Evolutionary conservation across 1,284 basidiomycete species (phyloP).

Genomic region (Cutaneotrichosporon dermatis): DNA sequence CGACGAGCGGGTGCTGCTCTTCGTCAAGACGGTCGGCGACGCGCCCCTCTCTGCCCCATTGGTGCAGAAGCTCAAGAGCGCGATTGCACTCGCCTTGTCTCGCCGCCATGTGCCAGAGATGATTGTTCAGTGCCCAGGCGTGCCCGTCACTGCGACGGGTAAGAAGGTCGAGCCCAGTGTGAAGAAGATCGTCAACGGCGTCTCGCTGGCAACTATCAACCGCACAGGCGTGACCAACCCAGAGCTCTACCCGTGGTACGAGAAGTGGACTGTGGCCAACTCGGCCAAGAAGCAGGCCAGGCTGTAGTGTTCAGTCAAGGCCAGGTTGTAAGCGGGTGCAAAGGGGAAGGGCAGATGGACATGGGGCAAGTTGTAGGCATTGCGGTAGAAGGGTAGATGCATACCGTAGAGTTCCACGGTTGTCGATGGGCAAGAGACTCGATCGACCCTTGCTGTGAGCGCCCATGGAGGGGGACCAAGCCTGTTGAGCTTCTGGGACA

Average conservation of each 20-base stretch:
- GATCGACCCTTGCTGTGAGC: no score
- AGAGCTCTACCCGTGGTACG: conserved; percentile 16
- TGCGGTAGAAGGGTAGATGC: no score
- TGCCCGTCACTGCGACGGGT: conserved; percentile 17
- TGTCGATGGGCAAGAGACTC: no score
- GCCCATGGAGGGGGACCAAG: no score
- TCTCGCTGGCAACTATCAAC: conserved; percentile 15
- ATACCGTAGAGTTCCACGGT: no score
- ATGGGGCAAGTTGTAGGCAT: no score
- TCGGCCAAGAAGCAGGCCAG: conserved; percentile 2
- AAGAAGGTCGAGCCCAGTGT: conserved; percentile 22
- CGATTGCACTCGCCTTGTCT: conserved; percentile 28
- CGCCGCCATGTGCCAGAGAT: conserved; percentile 37
- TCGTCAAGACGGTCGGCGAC: conserved; percentile 32
- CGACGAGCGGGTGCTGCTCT: conserved; percentile 39
- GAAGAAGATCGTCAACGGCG: conserved; percentile 23
- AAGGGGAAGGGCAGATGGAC: no score
- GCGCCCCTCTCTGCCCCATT: conserved; percentile 16
- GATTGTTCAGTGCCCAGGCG: conserved; percentile 27
- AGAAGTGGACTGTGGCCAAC: conserved; percentile 13
- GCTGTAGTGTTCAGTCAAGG: neutral
- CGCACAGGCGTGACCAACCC: conserved; percentile 17
- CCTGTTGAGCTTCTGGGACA: no score
- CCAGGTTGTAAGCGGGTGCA: neutral
- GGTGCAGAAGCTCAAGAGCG: conserved; percentile 25